Percentiles rank a stretch among this genome's conserved stretches.
Conservation (phyloP, 306 rosid genomes). For the Leucaena leucocephala region DNA sequence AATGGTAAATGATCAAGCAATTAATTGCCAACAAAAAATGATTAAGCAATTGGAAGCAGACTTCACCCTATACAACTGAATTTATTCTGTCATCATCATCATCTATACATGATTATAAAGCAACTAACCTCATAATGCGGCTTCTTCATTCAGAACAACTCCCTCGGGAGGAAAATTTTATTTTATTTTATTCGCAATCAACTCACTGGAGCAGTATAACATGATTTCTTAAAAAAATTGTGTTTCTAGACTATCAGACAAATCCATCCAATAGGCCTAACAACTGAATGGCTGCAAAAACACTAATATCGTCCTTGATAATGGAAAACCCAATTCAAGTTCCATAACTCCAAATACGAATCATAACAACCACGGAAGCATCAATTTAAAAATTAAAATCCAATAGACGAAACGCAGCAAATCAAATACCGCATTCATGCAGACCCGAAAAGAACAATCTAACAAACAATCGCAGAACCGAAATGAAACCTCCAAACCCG, state of each 20-base stretch:
- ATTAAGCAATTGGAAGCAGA: background rate
- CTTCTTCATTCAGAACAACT: background rate
- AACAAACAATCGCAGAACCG: background rate
- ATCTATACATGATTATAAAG: background rate
- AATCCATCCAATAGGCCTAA: background rate
- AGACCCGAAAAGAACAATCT: background rate
- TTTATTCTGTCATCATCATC: background rate
- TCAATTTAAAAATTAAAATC: background rate
- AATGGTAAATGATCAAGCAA: background rate
- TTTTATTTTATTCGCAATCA: background rate
- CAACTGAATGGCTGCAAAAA: slow-evolving; percentile 21
- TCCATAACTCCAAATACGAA: background rate
- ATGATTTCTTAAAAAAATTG: background rate
- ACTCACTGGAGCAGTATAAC: background rate
- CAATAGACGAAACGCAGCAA: background rate
- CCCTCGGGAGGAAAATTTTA: too few species aligned
- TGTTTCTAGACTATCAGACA: background rate
- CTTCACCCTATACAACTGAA: background rate
- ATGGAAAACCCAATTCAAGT: slow-evolving; percentile 12
- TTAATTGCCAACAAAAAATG: background rate
- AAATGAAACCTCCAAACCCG: slow-evolving; percentile 1
- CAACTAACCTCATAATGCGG: slow-evolving; percentile 5
- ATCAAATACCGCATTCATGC: background rate
- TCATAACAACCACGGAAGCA: background rate
- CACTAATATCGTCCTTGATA: background rate